phyloP scores from a whole-genome alignment of 2,329 filamentous ascomycete species.

The Cadophora sp. region DNA sequence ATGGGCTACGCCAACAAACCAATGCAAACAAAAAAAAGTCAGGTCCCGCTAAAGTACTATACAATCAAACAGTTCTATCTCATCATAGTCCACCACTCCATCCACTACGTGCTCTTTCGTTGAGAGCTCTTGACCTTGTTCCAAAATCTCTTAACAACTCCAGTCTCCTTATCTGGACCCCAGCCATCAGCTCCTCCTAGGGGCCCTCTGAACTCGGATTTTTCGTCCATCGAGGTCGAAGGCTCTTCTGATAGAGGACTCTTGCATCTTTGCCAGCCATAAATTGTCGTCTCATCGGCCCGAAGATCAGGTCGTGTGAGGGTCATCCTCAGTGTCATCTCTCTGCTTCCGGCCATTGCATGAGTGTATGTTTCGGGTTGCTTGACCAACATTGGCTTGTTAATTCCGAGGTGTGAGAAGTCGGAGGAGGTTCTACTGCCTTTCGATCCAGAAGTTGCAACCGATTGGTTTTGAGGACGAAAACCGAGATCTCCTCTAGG shows the following conservation, averaged over 20 bases:
- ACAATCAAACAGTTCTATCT: slow-evolving; percentile 16
- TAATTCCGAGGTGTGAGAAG: slow-evolving; percentile 42
- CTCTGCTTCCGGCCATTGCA: slow-evolving; percentile 66
- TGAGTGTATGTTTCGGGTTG: slow-evolving; percentile 52
- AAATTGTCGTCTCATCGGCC: slow-evolving; percentile 73
- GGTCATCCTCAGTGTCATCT: slow-evolving; percentile 98
- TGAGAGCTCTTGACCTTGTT: slow-evolving; percentile 56
- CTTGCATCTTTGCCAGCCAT: slow-evolving; percentile 66
- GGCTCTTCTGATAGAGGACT: slow-evolving; percentile 52
- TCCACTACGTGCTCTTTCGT: slow-evolving; percentile 31
- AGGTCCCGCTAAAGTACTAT: slow-evolving; percentile 20
- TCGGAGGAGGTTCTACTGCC: slow-evolving; percentile 49
- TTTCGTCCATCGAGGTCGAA: slow-evolving; percentile 59
- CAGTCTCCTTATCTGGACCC: slow-evolving; percentile 55
- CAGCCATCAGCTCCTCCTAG: slow-evolving; percentile 47
- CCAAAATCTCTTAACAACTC: slow-evolving; percentile 69
- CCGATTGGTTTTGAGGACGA: slow-evolving; percentile 37
- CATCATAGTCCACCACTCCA: background rate
- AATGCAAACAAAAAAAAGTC: slow-evolving; percentile 17
- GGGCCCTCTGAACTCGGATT: slow-evolving; percentile 51
- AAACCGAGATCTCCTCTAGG: slow-evolving; percentile 41
- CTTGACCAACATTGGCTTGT: slow-evolving; percentile 39
- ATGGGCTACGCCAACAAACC: slow-evolving; percentile 20
- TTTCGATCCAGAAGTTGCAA: slow-evolving; percentile 36
- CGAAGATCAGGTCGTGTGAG: slow-evolving; percentile 88